Base-by-base conservation (phyloP, 2,329 filamentous ascomycete species). In the Xylariomycetidae sp. region DNA sequence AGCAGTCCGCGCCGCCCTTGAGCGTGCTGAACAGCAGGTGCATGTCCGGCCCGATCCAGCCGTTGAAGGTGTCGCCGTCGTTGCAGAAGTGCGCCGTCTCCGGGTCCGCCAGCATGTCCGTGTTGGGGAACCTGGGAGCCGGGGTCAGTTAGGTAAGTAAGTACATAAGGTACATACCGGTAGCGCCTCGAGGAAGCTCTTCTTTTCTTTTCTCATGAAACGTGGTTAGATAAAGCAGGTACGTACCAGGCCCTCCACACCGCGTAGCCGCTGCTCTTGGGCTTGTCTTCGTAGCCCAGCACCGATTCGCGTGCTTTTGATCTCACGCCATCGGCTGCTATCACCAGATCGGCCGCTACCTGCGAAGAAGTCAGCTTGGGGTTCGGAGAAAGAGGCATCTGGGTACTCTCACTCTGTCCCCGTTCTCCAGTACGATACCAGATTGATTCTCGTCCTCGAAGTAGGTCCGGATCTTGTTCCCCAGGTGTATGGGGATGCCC, bases 41-140 rank as follows among this genome's bases (percentile, higher is more conserved):
- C 31, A 72, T 66, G 41, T 76, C 69, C 3, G 70, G 69, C 2
- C 72, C 72, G 34, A 76, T 68, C 74, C 67, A 71, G 17, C 72
- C 73, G 34, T 74, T 74, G 54, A 76, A 76, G 0, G 70, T 72
- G 49, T 78, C 74, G 20, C 72, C 73, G 37, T 75, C 63, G 20
- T 58, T 61, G 42, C 72, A 74, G 35, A 76, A 73, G 22, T 74
- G 62, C 19, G 64, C 65, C 2, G 72, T 76, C 15, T 61, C 53
- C 1, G 70, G 66, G 41, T 76, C 70, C 8, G 55, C 54, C 14
- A 74, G 59, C 64, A 71, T 68, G 34, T 70, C 64, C 22, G 67
- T 63, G 40, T 71, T 70, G 10, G 59, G 44, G 42, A 69, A 69
- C 63, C 63, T 63, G 15, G 13, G n/a, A n/a, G n/a, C n/a, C n/a